phyloP scores from a whole-genome alignment of 2,329 filamentous ascomycete species.

The Colletotrichum salicis region DNA sequence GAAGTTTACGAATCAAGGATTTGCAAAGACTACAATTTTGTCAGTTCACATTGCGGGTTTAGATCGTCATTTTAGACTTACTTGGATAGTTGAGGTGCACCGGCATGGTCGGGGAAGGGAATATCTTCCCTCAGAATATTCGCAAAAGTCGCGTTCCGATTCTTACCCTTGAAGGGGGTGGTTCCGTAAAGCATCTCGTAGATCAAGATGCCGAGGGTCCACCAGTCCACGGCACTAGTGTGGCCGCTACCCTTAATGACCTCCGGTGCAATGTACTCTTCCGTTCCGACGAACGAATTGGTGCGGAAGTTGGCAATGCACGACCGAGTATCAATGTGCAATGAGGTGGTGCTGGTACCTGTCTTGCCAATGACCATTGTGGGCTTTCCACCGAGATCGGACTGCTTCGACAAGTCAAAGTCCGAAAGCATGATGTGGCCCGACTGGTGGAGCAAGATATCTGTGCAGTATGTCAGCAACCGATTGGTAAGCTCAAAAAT shows the following conservation, averaged over 20 bases:
- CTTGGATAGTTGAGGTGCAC: constrained; percentile 89
- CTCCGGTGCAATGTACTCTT: constrained; percentile 98
- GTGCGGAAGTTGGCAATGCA: constrained; percentile 98
- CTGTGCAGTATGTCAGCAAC: constrained; percentile 55
- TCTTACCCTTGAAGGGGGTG: constrained; percentile 99
- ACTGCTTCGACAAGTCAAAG: constrained; percentile 98
- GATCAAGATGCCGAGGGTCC: constrained; percentile 95
- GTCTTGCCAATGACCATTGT: constrained; percentile 97
- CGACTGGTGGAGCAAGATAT: constrained; percentile 98
- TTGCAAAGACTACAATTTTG: constrained; percentile 82
- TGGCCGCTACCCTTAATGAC: constrained; percentile 99
- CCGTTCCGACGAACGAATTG: constrained; percentile 97
- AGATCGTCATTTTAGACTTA: constrained; percentile 51
- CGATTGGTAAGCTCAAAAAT: constrained; percentile 23
- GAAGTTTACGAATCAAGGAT: constrained; percentile 91
- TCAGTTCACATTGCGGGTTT: constrained; percentile 19
- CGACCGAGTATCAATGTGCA: constrained; percentile 98
- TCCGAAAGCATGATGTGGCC: constrained; percentile 99
- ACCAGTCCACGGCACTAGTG: constrained; percentile 99
- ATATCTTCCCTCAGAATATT: constrained; percentile 97
- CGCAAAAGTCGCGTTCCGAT: constrained; percentile 96
- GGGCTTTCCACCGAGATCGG: constrained; percentile 91
- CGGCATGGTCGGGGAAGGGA: constrained; percentile 90
- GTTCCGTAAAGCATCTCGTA: constrained; percentile 99
- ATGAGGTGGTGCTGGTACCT: constrained; percentile 83